Conservation (phyloP, 306 rosid genomes). For the Glycyrrhiza uralensis region DNA sequence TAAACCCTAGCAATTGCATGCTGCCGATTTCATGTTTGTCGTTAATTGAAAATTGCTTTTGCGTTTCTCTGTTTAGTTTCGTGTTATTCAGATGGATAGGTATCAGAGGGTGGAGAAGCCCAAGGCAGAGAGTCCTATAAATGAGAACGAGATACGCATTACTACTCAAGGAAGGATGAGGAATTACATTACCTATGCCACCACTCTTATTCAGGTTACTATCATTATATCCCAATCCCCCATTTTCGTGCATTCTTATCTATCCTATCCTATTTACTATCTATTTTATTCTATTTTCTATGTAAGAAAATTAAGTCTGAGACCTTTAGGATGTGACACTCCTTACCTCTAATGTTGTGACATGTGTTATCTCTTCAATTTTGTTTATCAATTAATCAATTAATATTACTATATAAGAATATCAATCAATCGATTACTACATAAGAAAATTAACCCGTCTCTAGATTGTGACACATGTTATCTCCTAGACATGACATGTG, state of each 20-base stretch:
- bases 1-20: slow-evolving; percentile 25
- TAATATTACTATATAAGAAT: too few relatives aligned
- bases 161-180: slow-evolving; percentile 89
- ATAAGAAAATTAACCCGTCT: too few relatives aligned
- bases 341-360: too few relatives aligned
- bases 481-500: too few relatives aligned
- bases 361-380: too few relatives aligned
- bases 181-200: slow-evolving; percentile 82
- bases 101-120: slow-evolving; percentile 95
- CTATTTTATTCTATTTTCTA: neutral
- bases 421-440: too few relatives aligned
- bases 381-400: too few relatives aligned
- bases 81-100: slow-evolving; percentile 68
- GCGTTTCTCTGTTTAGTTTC: neutral
- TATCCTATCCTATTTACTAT: neutral
- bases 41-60: neutral
- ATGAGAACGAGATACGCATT: slow-evolving; percentile 89
- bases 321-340: too few relatives aligned
- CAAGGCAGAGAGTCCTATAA: slow-evolving; percentile 54
- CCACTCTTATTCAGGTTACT: slow-evolving; percentile 74
- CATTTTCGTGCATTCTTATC: neutral
- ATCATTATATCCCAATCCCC: neutral
- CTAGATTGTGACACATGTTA: too few relatives aligned
- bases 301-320: too few relatives aligned
- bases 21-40: neutral